Percentiles rank a stretch among this genome's conserved stretches.
These are phyloP conservation scores for Cochlearia excelsa DNA, from an alignment of 345 rosid genomes.

Conservation along the genomic window DNA sequence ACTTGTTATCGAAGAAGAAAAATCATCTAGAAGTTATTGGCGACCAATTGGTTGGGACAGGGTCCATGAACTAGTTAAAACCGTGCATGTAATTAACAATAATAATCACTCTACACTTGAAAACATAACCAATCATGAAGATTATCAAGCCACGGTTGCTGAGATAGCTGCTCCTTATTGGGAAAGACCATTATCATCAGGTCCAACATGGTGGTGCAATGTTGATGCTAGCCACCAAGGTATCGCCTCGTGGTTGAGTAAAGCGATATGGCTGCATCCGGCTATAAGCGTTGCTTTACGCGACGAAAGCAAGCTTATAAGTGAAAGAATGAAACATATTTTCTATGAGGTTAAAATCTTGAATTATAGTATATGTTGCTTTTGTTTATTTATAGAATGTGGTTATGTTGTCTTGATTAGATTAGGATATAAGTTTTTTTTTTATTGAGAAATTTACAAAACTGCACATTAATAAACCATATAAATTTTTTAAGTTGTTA, in stretches of 20 bases:
- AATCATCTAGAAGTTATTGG: slow-evolving; percentile 46
- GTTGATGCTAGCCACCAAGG: slow-evolving; percentile 47
- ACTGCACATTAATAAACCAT: no score
- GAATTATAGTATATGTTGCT: background rate
- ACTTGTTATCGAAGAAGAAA: slow-evolving; percentile 19
- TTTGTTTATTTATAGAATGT: background rate
- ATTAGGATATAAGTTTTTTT: no score
- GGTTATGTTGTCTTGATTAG: background rate
- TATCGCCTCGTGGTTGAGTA: slow-evolving; percentile 45
- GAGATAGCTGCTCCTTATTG: slow-evolving; percentile 59
- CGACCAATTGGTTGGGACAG: slow-evolving; percentile 56
- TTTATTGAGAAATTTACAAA: no score
- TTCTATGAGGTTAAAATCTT: slow-evolving; percentile 47
- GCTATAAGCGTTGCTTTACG: slow-evolving; percentile 50
- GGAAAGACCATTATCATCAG: slow-evolving; percentile 44
- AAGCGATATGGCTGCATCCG: slow-evolving; percentile 59
- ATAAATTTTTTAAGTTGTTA: no score
- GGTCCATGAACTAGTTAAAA: slow-evolving; percentile 47
- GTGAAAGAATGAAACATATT: slow-evolving; percentile 66
- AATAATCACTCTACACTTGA: slow-evolving; percentile 7
- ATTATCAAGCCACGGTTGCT: slow-evolving; percentile 39
- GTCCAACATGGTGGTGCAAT: slow-evolving; percentile 76
- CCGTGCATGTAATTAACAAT: slow-evolving; percentile 29
- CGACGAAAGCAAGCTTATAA: slow-evolving; percentile 55
- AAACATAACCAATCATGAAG: no score